Base-by-base conservation (phyloP, 441 rosid species). In the Mallotus japonicus region DNA sequence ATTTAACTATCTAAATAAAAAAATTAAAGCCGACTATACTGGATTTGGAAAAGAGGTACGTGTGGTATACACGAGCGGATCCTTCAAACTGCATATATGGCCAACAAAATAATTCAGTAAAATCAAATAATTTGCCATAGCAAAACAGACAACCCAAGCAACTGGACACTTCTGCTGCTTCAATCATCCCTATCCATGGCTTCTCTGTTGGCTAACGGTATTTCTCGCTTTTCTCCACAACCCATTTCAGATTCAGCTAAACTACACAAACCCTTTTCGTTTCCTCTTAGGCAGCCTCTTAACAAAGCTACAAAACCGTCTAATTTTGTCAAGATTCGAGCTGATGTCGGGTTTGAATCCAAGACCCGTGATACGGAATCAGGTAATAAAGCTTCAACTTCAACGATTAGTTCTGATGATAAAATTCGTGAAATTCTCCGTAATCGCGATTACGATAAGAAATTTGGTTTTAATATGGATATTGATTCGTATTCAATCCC, bases 401-500 rank as follows among this genome's bases (percentile, higher is more conserved):
- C 81, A 56, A 64, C 72, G 12, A 28, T 78, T 24, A 78, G 73
- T 54, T 88, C 86, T 22, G 89, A 86, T 53, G 93, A 87, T 40
- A 89, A 90, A 73, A 87, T 95, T 63, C 83, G 82, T 15, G 87
- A 92, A 71, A 82, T 90, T 73, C 90, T 92, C 22, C 84, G 84
- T 5, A 89, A 85, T 58, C 89, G 83, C 11, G 96, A 95, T 67
- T 92, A 90, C 84, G 65, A 88, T 50, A 81, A 84, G 79, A 91
- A 86, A 55, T 87, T 84, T 68, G 97, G 98, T 15, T 95, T 92
- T 82, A 77, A 57, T 22, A 56, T 85, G 59, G 95, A 95, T 40
- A 87, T 92, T 70, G 97, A 92, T 53, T 92, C 98, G 2, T 79
- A 82, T 77, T 47, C 96, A 10, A 95, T 95, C 74, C 95, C 93